Base-by-base conservation (phyloP, 441 rosid species). In the Geranium incanum region DNA sequence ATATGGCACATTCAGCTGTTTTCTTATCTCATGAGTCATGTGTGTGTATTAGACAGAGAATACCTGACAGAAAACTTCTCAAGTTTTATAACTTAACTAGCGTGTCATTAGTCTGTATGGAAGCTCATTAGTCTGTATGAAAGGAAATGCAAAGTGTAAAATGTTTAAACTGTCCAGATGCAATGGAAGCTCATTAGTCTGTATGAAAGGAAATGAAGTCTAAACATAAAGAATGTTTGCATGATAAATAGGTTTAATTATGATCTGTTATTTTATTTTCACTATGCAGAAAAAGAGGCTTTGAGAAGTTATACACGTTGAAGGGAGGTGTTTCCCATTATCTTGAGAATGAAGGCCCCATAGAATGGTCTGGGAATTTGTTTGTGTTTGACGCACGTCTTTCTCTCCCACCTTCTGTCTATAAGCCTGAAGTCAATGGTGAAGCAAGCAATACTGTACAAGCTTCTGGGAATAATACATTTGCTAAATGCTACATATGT, bases 321-420 rank as follows among this genome's bases (percentile, higher is more conserved):
- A 83, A 81, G 82, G 96, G 96, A 74, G 97, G 98, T 18, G 84
- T 89, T 74, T 91, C 96, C 65, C 87, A 87, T 84, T 93, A 88
- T 84, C 97, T 93, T 36, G 81, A 85, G 67, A 82, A 79, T 38
- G 89, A 88, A 81, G 96, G 88, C 75, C 83, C 95, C 6, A 67
- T 74, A 67, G 86, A 81, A 68, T 89, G 96, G 97, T 80, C 80
- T 71, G 98, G 97, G 72, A 93, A 91, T 86, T 83, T 93, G 74
- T 89, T 91, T 79, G 91, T 90, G 52, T 91, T 91, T 74, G 98
- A 93, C 77, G 84, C 95, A 16, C 95, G 95, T 64, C 97, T 93
- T 68, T 87, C 98, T 71, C 89, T 89, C 66, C 92, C 96, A 9
- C 90, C 98, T 38, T 76, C 87, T 72, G 78, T 88, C 41, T 91